Evolutionary conservation across 2,329 filamentous ascomycete species (phyloP).

Genomic region (Aspergillus alliaceus): DNA sequence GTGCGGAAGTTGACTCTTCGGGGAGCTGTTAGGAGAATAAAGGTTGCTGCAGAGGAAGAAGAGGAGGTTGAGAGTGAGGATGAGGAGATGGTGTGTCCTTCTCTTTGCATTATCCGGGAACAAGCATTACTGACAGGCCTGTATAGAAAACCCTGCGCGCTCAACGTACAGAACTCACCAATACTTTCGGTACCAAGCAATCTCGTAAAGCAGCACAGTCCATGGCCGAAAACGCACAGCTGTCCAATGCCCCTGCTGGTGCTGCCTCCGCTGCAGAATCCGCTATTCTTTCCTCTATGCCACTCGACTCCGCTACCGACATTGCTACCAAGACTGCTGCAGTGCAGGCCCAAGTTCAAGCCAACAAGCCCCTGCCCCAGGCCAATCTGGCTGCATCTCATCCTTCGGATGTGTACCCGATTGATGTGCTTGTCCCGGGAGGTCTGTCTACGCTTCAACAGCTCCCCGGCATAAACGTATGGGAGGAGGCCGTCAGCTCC

Average conservation of each 20-base stretch:
- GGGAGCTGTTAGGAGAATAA: conserved; percentile 41
- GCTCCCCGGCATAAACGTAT: conserved; percentile 44
- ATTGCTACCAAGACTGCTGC: conserved; percentile 32
- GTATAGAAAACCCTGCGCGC: conserved; percentile 37
- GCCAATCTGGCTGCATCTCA: conserved; percentile 44
- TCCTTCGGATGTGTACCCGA: conserved; percentile 47
- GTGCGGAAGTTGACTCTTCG: conserved; percentile 58
- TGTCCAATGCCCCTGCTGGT: conserved; percentile 40
- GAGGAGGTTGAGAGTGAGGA: conserved; percentile 26
- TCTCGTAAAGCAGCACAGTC: conserved; percentile 50
- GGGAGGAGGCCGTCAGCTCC: conserved; percentile 39
- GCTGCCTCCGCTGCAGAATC: conserved; percentile 40
- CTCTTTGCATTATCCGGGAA: too few species aligned
- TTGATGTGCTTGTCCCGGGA: conserved; percentile 44
- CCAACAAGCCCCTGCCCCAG: conserved; percentile 46
- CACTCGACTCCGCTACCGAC: conserved; percentile 32
- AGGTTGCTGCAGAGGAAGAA: conserved; percentile 26
- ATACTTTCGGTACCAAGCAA: conserved; percentile 53
- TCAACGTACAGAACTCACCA: conserved; percentile 45
- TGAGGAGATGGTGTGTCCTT: conserved; percentile 28
- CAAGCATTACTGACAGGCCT: neutral
- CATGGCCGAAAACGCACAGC: conserved; percentile 49
- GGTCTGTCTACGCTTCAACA: conserved; percentile 42
- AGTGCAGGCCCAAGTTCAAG: conserved; percentile 45
- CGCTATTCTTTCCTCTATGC: conserved; percentile 45